phyloP scores from a whole-genome alignment of 1,284 basidiomycete species.

The Salmacisia buchloeana region DNA sequence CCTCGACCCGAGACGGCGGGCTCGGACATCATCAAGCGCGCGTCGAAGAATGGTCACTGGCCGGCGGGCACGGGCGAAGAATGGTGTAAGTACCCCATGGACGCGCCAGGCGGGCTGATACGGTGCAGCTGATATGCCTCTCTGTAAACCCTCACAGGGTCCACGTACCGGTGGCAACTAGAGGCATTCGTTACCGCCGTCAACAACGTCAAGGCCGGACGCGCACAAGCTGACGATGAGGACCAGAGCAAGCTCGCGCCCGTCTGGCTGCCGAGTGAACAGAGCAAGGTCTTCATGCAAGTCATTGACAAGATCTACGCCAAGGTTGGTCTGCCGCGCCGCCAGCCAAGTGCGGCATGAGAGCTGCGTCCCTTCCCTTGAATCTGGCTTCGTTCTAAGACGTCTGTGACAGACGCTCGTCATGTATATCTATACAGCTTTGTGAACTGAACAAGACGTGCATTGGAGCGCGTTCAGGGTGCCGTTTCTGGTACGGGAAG shows the following conservation, averaged over 20 bases:
- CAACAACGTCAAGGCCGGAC: not conserved
- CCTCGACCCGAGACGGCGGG: slow-evolving; percentile 17
- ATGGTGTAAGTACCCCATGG: too few relatives aligned
- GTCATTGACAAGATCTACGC: too few relatives aligned
- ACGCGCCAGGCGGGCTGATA: too few relatives aligned
- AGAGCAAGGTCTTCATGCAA: not conserved
- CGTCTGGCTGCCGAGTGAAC: not conserved
- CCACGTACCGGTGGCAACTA: slow-evolving; percentile 32
- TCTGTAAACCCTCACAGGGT: slow-evolving; percentile 26
- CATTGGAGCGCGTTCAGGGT: not conserved
- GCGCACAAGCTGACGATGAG: too few relatives aligned
- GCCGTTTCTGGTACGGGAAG: not conserved
- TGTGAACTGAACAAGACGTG: too few relatives aligned
- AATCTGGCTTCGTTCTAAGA: too few relatives aligned
- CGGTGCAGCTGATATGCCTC: too few relatives aligned
- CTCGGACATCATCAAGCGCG: slow-evolving; percentile 26
- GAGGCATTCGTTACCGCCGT: slow-evolving; percentile 30
- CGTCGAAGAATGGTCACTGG: slow-evolving; percentile 32
- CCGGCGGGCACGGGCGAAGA: slow-evolving; percentile 30
- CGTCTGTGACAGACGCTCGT: too few relatives aligned
- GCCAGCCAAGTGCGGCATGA: too few relatives aligned
- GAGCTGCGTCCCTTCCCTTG: too few relatives aligned
- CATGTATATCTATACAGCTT: too few relatives aligned
- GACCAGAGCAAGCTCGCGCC: not conserved
- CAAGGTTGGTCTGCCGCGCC: too few relatives aligned